Conservation (phyloP, 495 filamentous ascomycete species). For the Podospora pseudocomata region DNA sequence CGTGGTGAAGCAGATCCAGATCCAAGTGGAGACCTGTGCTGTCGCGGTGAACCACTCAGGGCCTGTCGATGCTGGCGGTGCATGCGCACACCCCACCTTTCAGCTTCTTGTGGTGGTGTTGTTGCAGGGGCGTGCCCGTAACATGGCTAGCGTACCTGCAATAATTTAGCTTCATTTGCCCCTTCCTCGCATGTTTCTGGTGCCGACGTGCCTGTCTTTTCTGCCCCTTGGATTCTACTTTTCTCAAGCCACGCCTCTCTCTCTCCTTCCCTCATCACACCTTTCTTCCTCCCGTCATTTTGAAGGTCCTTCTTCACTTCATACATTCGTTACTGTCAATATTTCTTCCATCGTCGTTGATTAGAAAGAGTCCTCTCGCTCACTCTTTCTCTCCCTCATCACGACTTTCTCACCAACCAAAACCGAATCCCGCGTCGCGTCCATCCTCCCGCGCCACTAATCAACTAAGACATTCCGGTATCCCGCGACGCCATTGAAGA, state of each 20-base stretch:
- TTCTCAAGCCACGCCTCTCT: conserved; percentile 29
- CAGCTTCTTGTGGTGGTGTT: conserved; percentile 3
- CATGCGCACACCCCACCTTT: conserved; percentile 18
- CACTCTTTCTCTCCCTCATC: conserved; percentile 3
- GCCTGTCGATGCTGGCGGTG: conserved; percentile 8
- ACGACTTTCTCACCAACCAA: background rate
- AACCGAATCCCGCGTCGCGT: conserved; percentile 3
- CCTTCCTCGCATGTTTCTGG: conserved; percentile 28
- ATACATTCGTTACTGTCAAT: conserved; percentile 37
- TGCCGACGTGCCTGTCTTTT: conserved; percentile 15
- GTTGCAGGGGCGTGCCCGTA: conserved; percentile 27
- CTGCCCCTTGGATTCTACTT: conserved; percentile 20
- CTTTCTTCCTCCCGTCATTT: conserved; percentile 20
- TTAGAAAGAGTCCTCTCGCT: conserved; percentile 14
- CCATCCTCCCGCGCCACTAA: conserved; percentile 4
- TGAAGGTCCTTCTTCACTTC: conserved; percentile 27
- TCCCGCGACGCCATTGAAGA: conserved; percentile 12
- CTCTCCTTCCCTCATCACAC: conserved; percentile 26
- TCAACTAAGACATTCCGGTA: conserved; percentile 7
- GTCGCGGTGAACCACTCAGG: conserved; percentile 14
- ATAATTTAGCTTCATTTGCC: conserved; percentile 30
- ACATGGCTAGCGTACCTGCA: conserved; percentile 14
- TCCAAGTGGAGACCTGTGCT: conserved; percentile 6
- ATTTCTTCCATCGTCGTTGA: conserved; percentile 13
- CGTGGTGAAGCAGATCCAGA: conserved; percentile 21